Conservation (phyloP, 1,284 basidiomycete species). For the Ustilago lituana region DNA sequence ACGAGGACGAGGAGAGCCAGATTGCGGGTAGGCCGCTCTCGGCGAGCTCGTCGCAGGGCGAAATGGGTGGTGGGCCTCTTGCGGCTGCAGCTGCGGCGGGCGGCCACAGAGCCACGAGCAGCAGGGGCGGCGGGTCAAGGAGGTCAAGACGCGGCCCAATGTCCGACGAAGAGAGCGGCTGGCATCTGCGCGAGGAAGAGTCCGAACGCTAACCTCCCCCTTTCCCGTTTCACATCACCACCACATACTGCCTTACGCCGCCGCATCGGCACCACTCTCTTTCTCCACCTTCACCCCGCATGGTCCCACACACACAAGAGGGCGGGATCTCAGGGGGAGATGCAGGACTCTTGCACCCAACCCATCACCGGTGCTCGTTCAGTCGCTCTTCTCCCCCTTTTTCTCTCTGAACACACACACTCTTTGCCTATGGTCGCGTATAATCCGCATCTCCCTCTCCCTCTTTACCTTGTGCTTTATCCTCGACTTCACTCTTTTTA, state of each 20-base stretch:
- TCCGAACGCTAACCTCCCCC: slow-evolving; percentile 18
- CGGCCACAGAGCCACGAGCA: slow-evolving; percentile 5
- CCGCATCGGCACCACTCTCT: too few relatives aligned
- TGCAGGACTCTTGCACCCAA: slow-evolving; percentile 23
- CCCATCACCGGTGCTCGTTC: slow-evolving; percentile 5
- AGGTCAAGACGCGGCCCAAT: slow-evolving; percentile 17
- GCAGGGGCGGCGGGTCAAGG: slow-evolving; percentile 21
- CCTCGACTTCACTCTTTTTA: background rate
- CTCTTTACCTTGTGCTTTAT: background rate
- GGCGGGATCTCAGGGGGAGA: background rate
- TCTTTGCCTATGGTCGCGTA: background rate
- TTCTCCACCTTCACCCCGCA: too few relatives aligned
- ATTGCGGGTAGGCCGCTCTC: slow-evolving; percentile 23
- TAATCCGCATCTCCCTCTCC: slow-evolving; percentile 6
- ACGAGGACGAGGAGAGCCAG: slow-evolving; percentile 43
- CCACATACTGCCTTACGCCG: too few relatives aligned
- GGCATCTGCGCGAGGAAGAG: slow-evolving; percentile 47
- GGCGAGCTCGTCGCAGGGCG: slow-evolving; percentile 5
- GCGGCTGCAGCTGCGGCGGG: slow-evolving; percentile 40
- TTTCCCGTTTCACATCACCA: too few relatives aligned
- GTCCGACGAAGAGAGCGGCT: slow-evolving; percentile 48
- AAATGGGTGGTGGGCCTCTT: slow-evolving; percentile 18
- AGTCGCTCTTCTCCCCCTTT: slow-evolving; percentile 26
- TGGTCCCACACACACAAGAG: too few relatives aligned
- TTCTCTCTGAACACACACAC: background rate